phyloP scores from a whole-genome alignment of 306 rosid genomes.

The Coriaria nepalensis region DNA sequence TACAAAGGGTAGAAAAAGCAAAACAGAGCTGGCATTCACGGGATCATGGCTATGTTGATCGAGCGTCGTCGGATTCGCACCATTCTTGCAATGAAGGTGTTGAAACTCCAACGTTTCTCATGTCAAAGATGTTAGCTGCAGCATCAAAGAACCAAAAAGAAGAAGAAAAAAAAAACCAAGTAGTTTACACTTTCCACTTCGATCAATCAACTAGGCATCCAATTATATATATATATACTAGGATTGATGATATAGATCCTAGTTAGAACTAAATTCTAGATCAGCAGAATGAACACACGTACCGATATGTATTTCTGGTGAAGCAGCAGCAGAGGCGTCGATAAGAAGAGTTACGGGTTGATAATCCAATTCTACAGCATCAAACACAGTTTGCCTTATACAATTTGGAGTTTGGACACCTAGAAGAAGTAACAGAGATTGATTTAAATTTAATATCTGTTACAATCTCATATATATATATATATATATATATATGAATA shows the following conservation, averaged over 20 bases:
- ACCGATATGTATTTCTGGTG: constrained; percentile 61
- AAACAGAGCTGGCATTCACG: no score
- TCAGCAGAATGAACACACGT: constrained; percentile 14
- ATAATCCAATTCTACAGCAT: constrained; percentile 79
- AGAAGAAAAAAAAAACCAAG: not conserved
- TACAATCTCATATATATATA: constrained; percentile 3
- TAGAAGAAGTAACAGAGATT: constrained; percentile 7
- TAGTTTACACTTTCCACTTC: not conserved
- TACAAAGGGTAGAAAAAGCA: no score
- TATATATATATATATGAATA: no score
- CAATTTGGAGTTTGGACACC: constrained; percentile 98
- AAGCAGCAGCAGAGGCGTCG: constrained; percentile 92
- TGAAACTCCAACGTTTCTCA: constrained; percentile 69
- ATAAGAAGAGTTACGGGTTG: constrained; percentile 46
- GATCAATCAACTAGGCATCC: no score
- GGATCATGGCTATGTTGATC: no score
- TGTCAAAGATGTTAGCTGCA: constrained; percentile 71
- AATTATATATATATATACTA: no score
- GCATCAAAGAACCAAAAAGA: no score
- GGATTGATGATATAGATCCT: no score
- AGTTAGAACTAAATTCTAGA: no score
- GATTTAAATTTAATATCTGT: no score
- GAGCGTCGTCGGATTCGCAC: constrained; percentile 29
- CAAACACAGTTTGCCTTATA: constrained; percentile 80
- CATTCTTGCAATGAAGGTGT: constrained; percentile 52